Base-by-base conservation (phyloP, 1,139 yeast genomes). In the Suhomyces wounanorum region DNA sequence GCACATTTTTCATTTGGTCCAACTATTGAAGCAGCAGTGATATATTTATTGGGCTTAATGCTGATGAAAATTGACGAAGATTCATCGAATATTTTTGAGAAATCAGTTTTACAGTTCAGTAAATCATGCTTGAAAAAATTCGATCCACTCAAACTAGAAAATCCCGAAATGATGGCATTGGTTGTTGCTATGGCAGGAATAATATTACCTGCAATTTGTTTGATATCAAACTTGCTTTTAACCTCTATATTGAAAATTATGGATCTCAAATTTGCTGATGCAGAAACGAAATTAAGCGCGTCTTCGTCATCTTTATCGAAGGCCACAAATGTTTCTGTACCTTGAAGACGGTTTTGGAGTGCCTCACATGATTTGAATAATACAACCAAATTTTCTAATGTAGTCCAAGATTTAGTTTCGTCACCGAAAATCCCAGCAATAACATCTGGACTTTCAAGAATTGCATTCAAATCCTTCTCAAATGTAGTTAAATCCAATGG, bases 121-220 rank as follows among this genome's bases (percentile, higher is more conserved):
- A 41, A 17, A 5, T 63, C 55, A 14, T 60, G 45, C 26, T 60
- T 61, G 61, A 84, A 79, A 44, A 80, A 79, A 49, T 83, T 81
- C 92, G 87, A 49, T 84, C 85, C 50, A 26, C 54, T 53, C 43
- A 92, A 66, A 13, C 91, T 85, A 25, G 96, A 87, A 55, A 91
- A 80, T 0, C 99, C 99, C 0, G 97, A 92, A 55, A 94, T 85
- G 18, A 94, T 86, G 1, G 99, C 98, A 66, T 95, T 95, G 10
- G 98, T 94, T 1, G 99, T 94, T 11, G 99, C 99, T 59, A 95
- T 92, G 0, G 99, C 99, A 0, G 99, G 99, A 47, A 95, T 94
- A 61, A 95, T 95, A 66, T 94, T 94, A 9, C 99, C 99, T 0
- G 99, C 99, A 59, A 92, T 91, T 64, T 95, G 84, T 66, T 95